Conservation (phyloP, 305 asterid species). For the Fraxinus nigra region DNA sequence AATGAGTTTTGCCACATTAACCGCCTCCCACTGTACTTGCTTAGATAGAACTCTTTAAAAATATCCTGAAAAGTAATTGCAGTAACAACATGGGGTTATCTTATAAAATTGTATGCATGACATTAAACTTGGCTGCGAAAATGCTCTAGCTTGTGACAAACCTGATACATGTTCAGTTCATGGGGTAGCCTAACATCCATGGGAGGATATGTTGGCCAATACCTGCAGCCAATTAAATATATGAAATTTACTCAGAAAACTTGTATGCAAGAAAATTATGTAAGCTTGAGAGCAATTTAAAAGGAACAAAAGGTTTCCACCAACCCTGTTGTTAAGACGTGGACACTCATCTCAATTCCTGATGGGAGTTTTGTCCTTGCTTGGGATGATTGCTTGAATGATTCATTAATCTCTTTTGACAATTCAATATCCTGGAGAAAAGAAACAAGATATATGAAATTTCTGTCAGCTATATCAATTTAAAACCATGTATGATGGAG, state of each 20-base stretch:
- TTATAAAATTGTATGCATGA: conserved; percentile 2
- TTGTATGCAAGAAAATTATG: background rate
- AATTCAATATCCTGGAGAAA: conserved; percentile 59
- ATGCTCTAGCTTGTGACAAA: conserved; percentile 26
- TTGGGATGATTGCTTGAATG: conserved; percentile 99
- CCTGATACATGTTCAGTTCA: conserved; percentile 98
- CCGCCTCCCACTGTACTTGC: conserved; percentile 95
- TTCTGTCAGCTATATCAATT: background rate
- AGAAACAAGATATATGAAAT: background rate
- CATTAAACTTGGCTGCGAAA: background rate
- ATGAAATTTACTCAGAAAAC: background rate
- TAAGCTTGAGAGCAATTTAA: background rate
- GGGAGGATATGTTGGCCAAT: conserved; percentile 99
- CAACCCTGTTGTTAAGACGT: conserved; percentile 93
- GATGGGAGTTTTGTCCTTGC: conserved; percentile 97
- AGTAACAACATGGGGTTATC: conserved; percentile 3
- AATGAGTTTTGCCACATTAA: conserved; percentile 98
- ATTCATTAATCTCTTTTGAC: conserved; percentile 95
- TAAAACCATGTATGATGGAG: background rate
- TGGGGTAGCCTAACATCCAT: conserved; percentile 97
- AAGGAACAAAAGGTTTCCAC: conserved; percentile 13
- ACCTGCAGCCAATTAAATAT: conserved; percentile 46
- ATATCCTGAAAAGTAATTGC: conserved; percentile 63
- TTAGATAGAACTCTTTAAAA: conserved; percentile 89
- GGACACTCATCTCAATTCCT: conserved; percentile 99